Evolutionary conservation across 2,329 filamentous ascomycete genomes (phyloP).

Genomic region (Penicillium concentricum): DNA sequence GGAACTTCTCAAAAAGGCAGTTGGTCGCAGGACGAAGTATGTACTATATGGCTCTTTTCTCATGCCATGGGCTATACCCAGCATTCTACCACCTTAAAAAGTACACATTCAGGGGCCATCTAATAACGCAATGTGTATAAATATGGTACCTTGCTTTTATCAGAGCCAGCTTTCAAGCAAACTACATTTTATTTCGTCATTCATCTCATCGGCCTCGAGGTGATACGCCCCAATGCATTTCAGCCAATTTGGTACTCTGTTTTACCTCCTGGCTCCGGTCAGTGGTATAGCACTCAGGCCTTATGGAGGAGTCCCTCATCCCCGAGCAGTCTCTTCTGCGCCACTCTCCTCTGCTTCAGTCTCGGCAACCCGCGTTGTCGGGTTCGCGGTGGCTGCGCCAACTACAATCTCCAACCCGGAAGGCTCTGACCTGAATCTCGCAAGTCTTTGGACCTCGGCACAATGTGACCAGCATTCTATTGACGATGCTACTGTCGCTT

Average conservation of each 20-base stretch:
- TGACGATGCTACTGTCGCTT: not conserved
- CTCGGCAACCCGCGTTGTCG: not conserved
- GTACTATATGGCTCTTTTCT: too few relatives aligned
- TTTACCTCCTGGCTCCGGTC: not conserved
- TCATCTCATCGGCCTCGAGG: not conserved
- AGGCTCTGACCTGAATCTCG: not conserved
- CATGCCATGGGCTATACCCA: too few relatives aligned
- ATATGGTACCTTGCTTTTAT: not conserved
- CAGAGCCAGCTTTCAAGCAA: not conserved
- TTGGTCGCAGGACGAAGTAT: too few relatives aligned
- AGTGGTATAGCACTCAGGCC: not conserved
- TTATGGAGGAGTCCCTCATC: not conserved
- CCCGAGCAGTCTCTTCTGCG: too few relatives aligned
- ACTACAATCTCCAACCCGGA: not conserved
- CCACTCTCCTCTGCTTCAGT: not conserved
- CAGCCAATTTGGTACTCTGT: not conserved
- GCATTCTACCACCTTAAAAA: too few relatives aligned
- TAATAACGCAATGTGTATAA: not conserved
- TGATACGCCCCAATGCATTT: not conserved
- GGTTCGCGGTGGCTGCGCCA: not conserved
- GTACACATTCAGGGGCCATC: too few relatives aligned
- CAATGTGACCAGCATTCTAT: not conserved
- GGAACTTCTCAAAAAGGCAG: too few relatives aligned
- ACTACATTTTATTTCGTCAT: not conserved
- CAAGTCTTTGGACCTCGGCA: not conserved